Conservation (phyloP, 208 protist species). For the Angomonas ambiguus region DNA sequence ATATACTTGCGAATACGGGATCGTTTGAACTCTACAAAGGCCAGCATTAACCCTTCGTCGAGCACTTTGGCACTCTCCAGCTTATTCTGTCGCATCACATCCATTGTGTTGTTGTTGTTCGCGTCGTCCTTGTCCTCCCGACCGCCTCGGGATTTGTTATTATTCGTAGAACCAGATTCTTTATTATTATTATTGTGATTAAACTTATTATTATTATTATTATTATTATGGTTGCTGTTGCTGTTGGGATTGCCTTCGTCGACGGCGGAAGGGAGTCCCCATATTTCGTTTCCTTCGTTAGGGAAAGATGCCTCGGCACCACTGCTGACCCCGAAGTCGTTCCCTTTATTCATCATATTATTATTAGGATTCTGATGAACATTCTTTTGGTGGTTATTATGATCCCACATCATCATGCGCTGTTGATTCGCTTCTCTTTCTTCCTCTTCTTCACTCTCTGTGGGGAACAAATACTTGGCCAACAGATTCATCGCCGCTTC, state of each 20-base stretch:
- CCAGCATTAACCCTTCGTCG: conserved; percentile 34
- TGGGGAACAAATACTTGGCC: background rate
- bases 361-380: background rate
- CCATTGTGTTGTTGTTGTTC: background rate
- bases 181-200: no score
- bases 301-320: no score
- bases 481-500: conserved; percentile 17
- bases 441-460: no score
- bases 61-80: conserved; percentile 16
- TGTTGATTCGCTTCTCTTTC: no score
- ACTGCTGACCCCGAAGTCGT: conserved; percentile 4
- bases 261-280: no score
- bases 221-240: conserved; percentile 15
- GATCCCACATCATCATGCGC: no score
- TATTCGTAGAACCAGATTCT: no score
- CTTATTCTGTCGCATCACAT: background rate
- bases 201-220: conserved; percentile 5
- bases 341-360: background rate
- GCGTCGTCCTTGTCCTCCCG: conserved; percentile 8
- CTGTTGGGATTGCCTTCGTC: conserved; percentile 17
- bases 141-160: no score
- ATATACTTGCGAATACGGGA: conserved; percentile 70
- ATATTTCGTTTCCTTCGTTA: no score
- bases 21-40: conserved; percentile 87
- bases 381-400: no score